Conservation (phyloP, 1,284 basidiomycete species). For the Ustilago sp. region DNA sequence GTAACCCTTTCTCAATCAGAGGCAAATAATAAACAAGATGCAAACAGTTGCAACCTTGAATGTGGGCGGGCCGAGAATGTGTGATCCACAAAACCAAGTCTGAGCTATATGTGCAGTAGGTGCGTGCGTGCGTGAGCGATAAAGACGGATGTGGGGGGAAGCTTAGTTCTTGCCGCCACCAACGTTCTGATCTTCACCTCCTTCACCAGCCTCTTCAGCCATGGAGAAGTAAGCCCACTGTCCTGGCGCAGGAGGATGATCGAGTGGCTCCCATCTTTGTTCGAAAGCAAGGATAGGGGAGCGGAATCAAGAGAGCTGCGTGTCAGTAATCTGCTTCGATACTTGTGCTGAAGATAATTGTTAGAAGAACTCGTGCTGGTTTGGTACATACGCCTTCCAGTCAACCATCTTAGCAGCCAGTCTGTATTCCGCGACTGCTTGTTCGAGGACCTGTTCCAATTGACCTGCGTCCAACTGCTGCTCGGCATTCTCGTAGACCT, state of each 20-base stretch:
- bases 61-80: not conserved
- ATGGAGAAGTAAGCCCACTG: slow-evolving; percentile 84
- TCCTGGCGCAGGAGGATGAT: slow-evolving; percentile 81
- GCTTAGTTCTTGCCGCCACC: slow-evolving; percentile 31
- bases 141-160: not conserved
- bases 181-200: slow-evolving; percentile 52
- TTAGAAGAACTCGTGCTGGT: slow-evolving; percentile 4
- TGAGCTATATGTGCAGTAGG: not conserved
- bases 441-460: slow-evolving; percentile 84
- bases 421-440: slow-evolving; percentile 84
- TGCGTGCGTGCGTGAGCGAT: not conserved
- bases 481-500: slow-evolving; percentile 79
- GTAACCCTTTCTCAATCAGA: not conserved
- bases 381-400: slow-evolving; percentile 89
- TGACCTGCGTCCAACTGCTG: slow-evolving; percentile 67
- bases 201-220: slow-evolving; percentile 65
- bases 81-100: not conserved
- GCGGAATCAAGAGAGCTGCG: not conserved
- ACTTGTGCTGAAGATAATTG: slow-evolving; percentile 8
- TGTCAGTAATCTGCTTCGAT: not conserved
- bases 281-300: slow-evolving; percentile 5
- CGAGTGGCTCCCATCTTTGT: slow-evolving; percentile 84
- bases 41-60: not conserved
- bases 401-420: slow-evolving; percentile 87
- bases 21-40: not conserved